Percentiles rank a stretch among this genome's conserved stretches.
phyloP scores from a whole-genome alignment of 768 basidiomycete species.

The Kwoniella mangroviensis region DNA sequence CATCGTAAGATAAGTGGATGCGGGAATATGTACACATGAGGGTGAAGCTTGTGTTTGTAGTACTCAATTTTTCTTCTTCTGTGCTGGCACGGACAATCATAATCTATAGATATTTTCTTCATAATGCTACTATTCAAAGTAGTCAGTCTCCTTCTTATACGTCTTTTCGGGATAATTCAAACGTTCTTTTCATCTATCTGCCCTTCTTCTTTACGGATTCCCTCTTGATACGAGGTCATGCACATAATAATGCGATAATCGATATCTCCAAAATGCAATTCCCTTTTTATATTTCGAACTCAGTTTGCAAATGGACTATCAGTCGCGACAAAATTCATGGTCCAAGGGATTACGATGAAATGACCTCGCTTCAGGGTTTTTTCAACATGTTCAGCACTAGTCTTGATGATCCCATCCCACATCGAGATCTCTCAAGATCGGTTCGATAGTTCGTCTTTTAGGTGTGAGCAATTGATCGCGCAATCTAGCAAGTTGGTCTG shows the following conservation, averaged over 20 bases:
- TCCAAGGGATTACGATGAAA: too few relatives aligned
- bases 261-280: neutral
- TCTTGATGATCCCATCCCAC: too few relatives aligned
- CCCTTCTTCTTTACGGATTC: neutral
- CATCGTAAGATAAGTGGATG: conserved; percentile 2
- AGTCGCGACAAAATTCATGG: too few relatives aligned
- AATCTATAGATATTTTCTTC: conserved; percentile 5
- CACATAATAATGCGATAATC: conserved; percentile 1
- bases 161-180: neutral
- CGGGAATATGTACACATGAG: neutral
- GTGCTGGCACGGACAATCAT: conserved; percentile 52
- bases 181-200: conserved; percentile 5
- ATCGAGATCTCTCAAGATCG: neutral
- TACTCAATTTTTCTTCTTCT: conserved; percentile 15
- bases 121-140: neutral
- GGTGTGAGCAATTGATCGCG: too few relatives aligned
- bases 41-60: neutral
- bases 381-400: too few relatives aligned
- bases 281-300: neutral
- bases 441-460: neutral
- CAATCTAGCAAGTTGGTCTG: too few relatives aligned
- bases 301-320: too few relatives aligned
- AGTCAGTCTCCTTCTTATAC: neutral
- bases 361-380: too few relatives aligned
- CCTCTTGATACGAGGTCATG: conserved; percentile 9